Conservation (phyloP, 2,329 filamentous ascomycete species). For the Aspergillus floridensis region DNA sequence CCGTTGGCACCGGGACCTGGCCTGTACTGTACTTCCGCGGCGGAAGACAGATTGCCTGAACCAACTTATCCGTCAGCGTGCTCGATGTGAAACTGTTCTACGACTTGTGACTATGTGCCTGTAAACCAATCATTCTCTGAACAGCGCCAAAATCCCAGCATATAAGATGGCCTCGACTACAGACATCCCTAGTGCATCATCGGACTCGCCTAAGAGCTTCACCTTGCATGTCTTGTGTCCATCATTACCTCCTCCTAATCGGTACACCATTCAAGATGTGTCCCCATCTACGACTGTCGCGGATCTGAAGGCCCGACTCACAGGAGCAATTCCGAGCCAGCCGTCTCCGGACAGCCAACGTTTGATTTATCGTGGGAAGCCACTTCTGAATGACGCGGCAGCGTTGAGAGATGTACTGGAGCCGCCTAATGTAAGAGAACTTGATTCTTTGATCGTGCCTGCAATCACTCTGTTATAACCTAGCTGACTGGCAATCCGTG, state of each 20-base stretch:
- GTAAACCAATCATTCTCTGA: neutral
- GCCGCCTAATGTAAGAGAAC: constrained; percentile 46
- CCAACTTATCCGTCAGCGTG: neutral
- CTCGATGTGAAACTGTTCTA: neutral
- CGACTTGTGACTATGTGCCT: neutral
- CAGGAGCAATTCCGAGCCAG: constrained; percentile 47
- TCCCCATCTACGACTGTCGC: constrained; percentile 47
- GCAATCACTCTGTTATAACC: neutral
- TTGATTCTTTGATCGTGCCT: constrained; percentile 2
- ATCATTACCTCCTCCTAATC: constrained; percentile 36
- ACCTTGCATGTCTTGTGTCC: constrained; percentile 43
- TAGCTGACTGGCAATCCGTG: constrained; percentile 5
- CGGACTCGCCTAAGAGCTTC: constrained; percentile 19
- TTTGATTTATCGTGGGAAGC: constrained; percentile 58
- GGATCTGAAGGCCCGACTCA: constrained; percentile 54
- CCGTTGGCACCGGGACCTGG: constrained; percentile 9
- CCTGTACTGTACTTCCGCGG: neutral
- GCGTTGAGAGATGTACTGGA: constrained; percentile 53
- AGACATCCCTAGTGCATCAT: neutral
- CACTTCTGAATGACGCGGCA: constrained; percentile 50
- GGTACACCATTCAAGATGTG: constrained; percentile 39
- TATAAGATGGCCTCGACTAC: constrained; percentile 9
- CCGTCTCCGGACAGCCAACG: constrained; percentile 51
- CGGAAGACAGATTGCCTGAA: neutral
- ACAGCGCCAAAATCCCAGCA: neutral